Evolutionary conservation across 805 yeast genomes (phyloP).

Genomic region (Metschnikowia baotianmanensis): DNA sequence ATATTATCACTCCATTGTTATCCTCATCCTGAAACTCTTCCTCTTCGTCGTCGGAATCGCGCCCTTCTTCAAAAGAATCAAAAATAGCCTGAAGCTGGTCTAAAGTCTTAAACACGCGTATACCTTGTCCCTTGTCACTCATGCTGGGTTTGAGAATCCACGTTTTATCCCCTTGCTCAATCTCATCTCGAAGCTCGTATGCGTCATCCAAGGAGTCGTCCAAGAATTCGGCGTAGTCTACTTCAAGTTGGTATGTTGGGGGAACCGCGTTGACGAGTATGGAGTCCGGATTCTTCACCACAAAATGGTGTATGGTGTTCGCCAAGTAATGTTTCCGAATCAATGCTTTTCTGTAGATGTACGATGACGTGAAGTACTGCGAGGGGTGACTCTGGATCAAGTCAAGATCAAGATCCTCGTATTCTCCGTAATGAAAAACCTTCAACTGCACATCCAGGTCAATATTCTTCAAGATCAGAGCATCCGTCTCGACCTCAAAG

Average conservation of each 20-base stretch:
- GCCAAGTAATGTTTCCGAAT: constrained; percentile 88
- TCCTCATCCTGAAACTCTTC: constrained; percentile 36
- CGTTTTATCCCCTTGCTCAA: constrained; percentile 57
- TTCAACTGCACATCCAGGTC: constrained; percentile 23
- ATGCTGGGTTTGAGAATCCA: constrained; percentile 96
- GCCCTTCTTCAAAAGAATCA: constrained; percentile 80
- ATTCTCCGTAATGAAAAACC: constrained; percentile 80
- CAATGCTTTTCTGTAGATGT: constrained; percentile 83
- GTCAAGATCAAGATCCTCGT: constrained; percentile 84
- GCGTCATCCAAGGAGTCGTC: constrained; percentile 93
- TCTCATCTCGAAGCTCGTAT: constrained; percentile 79
- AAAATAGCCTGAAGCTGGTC: constrained; percentile 81
- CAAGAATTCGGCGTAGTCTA: constrained; percentile 93
- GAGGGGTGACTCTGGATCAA: constrained; percentile 40
- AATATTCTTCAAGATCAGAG: constrained; percentile 18
- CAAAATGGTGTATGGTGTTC: constrained; percentile 74
- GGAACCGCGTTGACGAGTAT: constrained; percentile 63
- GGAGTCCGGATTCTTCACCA: constrained; percentile 71
- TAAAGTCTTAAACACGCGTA: constrained; percentile 72
- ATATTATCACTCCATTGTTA: constrained; percentile 69
- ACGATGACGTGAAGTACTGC: constrained; percentile 69
- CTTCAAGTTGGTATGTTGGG: constrained; percentile 73
- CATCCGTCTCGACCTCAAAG: constrained; percentile 28
- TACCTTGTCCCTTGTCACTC: constrained; percentile 98
- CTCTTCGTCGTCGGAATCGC: constrained; percentile 58